These are phyloP conservation scores for Dioscorea cayenensis DNA, from an alignment of 116 monocot species.

Conservation along the genomic window DNA sequence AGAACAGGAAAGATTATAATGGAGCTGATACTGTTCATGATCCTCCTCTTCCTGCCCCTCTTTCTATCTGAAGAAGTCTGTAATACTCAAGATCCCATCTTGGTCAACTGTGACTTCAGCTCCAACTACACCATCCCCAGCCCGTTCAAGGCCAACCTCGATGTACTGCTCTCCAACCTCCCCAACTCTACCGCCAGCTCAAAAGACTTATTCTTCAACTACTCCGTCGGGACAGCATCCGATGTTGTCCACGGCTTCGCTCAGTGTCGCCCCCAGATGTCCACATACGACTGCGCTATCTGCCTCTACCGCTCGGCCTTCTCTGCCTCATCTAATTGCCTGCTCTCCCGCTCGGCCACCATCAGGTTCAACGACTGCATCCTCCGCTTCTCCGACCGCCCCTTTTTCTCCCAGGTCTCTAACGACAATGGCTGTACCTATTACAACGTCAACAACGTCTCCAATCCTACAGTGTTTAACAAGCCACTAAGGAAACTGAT, in stretches of 20 bases:
- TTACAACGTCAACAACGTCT: not conserved
- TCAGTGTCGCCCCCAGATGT: conserved; percentile 7
- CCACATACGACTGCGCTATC: not conserved
- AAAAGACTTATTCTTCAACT: not conserved
- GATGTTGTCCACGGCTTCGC: conserved; percentile 1
- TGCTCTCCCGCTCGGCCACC: not conserved
- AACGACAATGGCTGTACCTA: not conserved
- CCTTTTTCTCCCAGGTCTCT: not conserved
- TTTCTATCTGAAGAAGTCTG: too few relatives aligned
- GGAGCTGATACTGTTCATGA: too few relatives aligned
- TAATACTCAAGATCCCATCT: too few relatives aligned
- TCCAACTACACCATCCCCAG: conserved; percentile 11
- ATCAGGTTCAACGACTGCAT: not conserved
- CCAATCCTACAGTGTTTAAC: not conserved
- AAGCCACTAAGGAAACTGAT: not conserved
- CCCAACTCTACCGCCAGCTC: not conserved
- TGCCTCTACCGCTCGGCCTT: conserved; percentile 3
- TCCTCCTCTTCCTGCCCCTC: too few relatives aligned
- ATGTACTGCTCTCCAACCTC: conserved; percentile 2
- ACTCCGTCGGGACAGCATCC: not conserved
- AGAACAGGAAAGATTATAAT: too few relatives aligned
- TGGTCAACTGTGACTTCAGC: too few relatives aligned
- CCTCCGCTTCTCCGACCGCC: not conserved
- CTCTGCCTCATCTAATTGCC: not conserved
- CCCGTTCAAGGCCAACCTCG: conserved; percentile 4